These are phyloP conservation scores for Russula ochroleuca DNA, from an alignment of 768 basidiomycete species.

Conservation along the genomic window DNA sequence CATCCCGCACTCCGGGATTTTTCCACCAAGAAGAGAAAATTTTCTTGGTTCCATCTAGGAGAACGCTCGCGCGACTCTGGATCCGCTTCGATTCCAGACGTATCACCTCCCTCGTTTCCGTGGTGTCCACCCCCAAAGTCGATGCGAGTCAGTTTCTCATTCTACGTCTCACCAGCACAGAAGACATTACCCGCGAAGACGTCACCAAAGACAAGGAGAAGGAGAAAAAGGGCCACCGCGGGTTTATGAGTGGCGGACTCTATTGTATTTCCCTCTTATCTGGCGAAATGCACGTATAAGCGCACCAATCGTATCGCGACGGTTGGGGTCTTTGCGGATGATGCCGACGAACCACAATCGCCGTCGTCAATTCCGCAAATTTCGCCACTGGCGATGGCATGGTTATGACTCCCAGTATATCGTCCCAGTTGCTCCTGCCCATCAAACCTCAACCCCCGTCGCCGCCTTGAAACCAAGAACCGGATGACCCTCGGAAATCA, in stretches of 20 bases:
- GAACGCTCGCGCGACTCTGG: constrained; percentile 27
- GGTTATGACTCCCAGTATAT: constrained; percentile 29
- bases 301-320: constrained; percentile 49
- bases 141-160: constrained; percentile 38
- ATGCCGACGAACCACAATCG: constrained; percentile 16
- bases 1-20: constrained; percentile 30
- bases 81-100: constrained; percentile 30
- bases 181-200: constrained; percentile 11
- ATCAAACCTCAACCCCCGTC: constrained; percentile 55
- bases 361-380: constrained; percentile 22
- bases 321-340: constrained; percentile 24
- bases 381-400: background rate
- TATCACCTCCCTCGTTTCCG: constrained; percentile 29
- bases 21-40: constrained; percentile 28
- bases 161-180: constrained; percentile 21
- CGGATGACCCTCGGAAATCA: constrained; percentile 20
- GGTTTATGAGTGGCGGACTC: constrained; percentile 61
- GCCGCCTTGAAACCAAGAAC: constrained; percentile 35
- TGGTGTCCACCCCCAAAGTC: constrained; percentile 36
- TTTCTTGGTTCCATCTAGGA: constrained; percentile 13
- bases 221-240: constrained; percentile 39
- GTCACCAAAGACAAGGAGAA: background rate
- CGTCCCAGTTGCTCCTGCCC: constrained; percentile 42
- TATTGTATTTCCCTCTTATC: constrained; percentile 36
- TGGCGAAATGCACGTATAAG: constrained; percentile 41